Evolutionary conservation across 2,329 filamentous ascomycete species (phyloP).

Genomic region (Penicillium sp.): DNA sequence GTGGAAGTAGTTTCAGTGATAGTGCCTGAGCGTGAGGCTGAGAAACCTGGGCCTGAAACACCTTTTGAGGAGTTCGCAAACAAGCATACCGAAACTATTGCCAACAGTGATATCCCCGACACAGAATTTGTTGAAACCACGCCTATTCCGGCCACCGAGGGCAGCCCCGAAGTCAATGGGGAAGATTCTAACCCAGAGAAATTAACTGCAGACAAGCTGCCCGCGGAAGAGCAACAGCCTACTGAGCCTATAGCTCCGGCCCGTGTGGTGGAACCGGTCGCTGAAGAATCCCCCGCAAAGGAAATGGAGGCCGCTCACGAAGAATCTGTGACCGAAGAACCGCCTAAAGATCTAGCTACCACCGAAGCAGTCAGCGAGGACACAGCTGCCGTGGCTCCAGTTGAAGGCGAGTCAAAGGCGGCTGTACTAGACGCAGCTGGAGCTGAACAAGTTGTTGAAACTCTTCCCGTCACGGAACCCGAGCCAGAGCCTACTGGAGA

Average conservation of each 20-base stretch:
- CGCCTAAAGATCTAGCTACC: background rate
- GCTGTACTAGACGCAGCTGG: background rate
- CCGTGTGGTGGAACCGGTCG: background rate
- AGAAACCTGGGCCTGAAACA: conserved; percentile 5
- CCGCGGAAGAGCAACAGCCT: background rate
- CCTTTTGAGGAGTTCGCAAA: conserved; percentile 10
- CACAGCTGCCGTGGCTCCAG: background rate
- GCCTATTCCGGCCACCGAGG: conserved; percentile 5
- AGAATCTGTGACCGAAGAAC: background rate
- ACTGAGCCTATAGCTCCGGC: background rate
- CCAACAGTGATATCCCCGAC: conserved; percentile 8
- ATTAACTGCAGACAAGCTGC: background rate
- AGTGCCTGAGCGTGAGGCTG: conserved; percentile 8
- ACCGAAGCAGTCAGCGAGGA: background rate
- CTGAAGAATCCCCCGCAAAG: conserved; percentile 4
- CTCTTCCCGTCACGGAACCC: conserved; percentile 10
- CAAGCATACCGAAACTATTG: background rate
- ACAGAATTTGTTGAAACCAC: conserved; percentile 12
- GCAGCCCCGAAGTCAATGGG: conserved; percentile 18
- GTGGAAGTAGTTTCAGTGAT: background rate
- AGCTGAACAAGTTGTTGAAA: conserved; percentile 14
- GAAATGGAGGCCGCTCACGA: conserved; percentile 8
- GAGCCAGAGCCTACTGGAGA: conserved; percentile 9
- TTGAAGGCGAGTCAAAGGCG: background rate
- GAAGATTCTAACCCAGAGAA: conserved; percentile 14